phyloP scores from a whole-genome alignment of 306 rosid genomes.

The Alnus glutinosa region DNA sequence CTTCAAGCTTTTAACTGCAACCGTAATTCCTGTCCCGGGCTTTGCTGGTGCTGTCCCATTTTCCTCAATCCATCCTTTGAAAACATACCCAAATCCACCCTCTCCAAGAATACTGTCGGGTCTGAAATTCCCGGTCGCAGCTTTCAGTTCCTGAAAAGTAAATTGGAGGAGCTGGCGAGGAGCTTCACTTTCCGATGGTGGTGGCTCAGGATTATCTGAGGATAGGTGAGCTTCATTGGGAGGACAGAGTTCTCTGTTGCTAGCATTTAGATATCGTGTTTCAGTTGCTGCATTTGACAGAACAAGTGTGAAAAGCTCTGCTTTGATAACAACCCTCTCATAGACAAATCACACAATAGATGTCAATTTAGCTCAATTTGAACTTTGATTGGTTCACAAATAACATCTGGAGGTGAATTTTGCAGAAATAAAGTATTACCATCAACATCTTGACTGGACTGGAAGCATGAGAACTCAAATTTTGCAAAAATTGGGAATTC shows the following conservation, averaged over 20 bases:
- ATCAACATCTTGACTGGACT: not conserved
- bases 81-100: constrained; percentile 94
- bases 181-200: constrained; percentile 54
- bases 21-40: constrained; percentile 90
- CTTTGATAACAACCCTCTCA: constrained; percentile 21
- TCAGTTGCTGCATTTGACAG: constrained; percentile 73
- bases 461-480: not conserved
- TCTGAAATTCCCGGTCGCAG: constrained; percentile 96
- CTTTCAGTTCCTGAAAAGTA: constrained; percentile 81
- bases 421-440: not conserved
- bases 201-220: constrained; percentile 63
- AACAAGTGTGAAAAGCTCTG: constrained; percentile 29
- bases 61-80: constrained; percentile 98
- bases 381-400: not conserved
- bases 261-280: constrained; percentile 86
- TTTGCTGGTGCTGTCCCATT: constrained; percentile 95
- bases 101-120: constrained; percentile 99
- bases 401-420: not conserved
- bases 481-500: not conserved
- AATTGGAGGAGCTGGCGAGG: constrained; percentile 72
- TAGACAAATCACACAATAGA: not conserved
- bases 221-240: constrained; percentile 71
- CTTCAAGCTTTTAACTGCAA: constrained; percentile 94
- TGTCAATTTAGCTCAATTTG: constrained; percentile 21
- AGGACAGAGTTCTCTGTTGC: constrained; percentile 82